Conservation (phyloP, 768 basidiomycete species). For the Saitozyma podzolica region DNA sequence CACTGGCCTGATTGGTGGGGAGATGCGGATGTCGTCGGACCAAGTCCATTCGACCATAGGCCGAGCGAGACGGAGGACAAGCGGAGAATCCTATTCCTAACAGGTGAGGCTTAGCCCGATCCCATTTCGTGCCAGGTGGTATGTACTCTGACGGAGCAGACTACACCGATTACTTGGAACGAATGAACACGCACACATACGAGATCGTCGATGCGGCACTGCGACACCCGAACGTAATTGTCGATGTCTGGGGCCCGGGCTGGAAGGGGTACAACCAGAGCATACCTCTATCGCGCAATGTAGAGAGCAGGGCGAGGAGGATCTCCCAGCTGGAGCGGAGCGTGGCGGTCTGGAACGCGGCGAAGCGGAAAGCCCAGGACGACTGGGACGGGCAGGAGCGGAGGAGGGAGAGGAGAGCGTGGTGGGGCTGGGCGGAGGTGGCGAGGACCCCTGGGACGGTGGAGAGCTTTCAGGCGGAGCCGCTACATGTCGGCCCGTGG, state of each 20-base stretch:
- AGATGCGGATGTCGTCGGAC: slow-evolving; percentile 36
- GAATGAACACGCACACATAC: slow-evolving; percentile 53
- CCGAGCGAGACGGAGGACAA: slow-evolving; percentile 23
- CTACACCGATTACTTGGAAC: slow-evolving; percentile 49
- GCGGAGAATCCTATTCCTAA: slow-evolving; percentile 48
- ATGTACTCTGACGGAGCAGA: slow-evolving; percentile 23
- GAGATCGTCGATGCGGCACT: slow-evolving; percentile 52
- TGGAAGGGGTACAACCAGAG: slow-evolving; percentile 48
- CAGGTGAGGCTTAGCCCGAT: slow-evolving; percentile 34
- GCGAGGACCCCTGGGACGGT: slow-evolving; percentile 1
- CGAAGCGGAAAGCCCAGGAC: not conserved
- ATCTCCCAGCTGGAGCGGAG: slow-evolving; percentile 27
- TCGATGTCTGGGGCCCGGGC: slow-evolving; percentile 53
- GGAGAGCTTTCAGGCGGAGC: no score
- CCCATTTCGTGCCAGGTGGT: not conserved
- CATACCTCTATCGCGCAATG: slow-evolving; percentile 45
- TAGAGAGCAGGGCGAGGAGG: slow-evolving; percentile 30
- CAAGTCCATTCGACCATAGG: slow-evolving; percentile 45
- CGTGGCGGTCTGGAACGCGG: slow-evolving; percentile 18
- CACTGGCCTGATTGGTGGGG: slow-evolving; percentile 46
- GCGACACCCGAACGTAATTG: slow-evolving; percentile 42
- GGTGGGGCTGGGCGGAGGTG: slow-evolving; percentile 19
- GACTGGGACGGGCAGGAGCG: not conserved
- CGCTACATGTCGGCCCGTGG: no score
- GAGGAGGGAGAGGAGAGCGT: slow-evolving; percentile 7